Conservation (phyloP, 1,284 basidiomycete genomes). For the Gastroboletus turbinatus region DNA sequence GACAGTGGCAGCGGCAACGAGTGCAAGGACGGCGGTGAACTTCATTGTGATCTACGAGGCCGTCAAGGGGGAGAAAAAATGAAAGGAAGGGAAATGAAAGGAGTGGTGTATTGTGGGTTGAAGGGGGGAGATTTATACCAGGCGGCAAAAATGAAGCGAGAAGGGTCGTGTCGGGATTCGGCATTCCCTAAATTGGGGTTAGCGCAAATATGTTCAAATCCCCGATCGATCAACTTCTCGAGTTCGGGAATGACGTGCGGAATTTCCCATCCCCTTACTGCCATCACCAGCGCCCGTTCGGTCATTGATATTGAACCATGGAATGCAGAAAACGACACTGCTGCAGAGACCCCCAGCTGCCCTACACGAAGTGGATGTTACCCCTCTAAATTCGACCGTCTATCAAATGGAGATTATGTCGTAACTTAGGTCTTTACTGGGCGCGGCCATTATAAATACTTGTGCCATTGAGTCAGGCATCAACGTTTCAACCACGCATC, state of each 20-base stretch:
- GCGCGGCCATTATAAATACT: neutral
- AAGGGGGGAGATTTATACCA: slow-evolving; percentile 12
- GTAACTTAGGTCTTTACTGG: neutral
- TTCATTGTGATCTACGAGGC: slow-evolving; percentile 36
- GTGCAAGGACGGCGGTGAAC: slow-evolving; percentile 40
- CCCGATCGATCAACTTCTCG: neutral
- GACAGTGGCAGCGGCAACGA: slow-evolving; percentile 36
- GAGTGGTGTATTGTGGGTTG: neutral
- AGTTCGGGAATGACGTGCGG: neutral
- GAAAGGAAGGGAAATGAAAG: neutral
- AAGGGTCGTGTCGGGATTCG: slow-evolving; percentile 22
- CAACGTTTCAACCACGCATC: neutral
- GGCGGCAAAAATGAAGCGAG: neutral
- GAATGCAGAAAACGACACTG: neutral
- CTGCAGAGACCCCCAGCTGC: neutral
- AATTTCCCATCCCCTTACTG: neutral
- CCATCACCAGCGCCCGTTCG: neutral
- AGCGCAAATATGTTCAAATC: neutral
- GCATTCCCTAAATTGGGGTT: slow-evolving; percentile 1
- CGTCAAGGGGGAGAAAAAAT: neutral
- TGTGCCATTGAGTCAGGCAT: neutral
- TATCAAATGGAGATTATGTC: neutral
- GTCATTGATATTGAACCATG: neutral
- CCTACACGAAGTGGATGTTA: neutral
- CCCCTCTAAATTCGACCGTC: neutral